Conservation (phyloP, 2,329 filamentous ascomycete species). For the Alternaria dauci region DNA sequence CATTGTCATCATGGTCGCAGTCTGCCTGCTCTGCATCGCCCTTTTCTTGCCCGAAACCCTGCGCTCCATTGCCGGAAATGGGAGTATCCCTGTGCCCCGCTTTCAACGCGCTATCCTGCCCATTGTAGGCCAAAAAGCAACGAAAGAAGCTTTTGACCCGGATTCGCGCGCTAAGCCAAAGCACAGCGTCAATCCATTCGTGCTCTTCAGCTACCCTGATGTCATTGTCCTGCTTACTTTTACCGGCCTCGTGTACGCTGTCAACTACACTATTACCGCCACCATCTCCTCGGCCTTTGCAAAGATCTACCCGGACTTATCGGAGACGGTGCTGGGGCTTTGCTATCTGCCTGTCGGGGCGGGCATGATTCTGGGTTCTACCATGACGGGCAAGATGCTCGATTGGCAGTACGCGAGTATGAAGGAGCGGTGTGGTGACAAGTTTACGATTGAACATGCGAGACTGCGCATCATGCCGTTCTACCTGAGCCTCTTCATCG, state of each 20-base stretch:
- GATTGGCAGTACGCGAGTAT: constrained; percentile 60
- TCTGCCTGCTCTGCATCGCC: constrained; percentile 44
- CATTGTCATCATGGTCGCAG: constrained; percentile 51
- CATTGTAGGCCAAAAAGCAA: constrained; percentile 34
- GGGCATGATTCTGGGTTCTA: constrained; percentile 63
- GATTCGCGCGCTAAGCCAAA: constrained; percentile 26
- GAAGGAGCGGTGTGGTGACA: constrained; percentile 29
- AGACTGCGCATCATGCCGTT: constrained; percentile 39
- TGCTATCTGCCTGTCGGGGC: constrained; percentile 64
- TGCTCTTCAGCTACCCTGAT: constrained; percentile 40
- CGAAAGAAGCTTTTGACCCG: constrained; percentile 13
- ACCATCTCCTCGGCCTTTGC: constrained; percentile 41
- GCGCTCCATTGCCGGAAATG: constrained; percentile 54
- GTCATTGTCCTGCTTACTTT: constrained; percentile 56
- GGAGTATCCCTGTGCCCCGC: constrained; percentile 34
- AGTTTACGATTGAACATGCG: constrained; percentile 41
- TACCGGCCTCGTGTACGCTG: constrained; percentile 40
- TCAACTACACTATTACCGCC: constrained; percentile 44
- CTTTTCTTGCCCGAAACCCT: constrained; percentile 55
- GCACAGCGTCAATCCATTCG: constrained; percentile 39
- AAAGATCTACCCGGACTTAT: constrained; percentile 34
- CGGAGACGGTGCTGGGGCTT: constrained; percentile 35
- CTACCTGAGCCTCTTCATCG: constrained; percentile 36
- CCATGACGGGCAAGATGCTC: constrained; percentile 62
- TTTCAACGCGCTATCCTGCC: constrained; percentile 33